These are phyloP conservation scores for Pseudopyrenochaeta lycopersici DNA, from an alignment of 2,329 filamentous ascomycete genomes.

Conservation along the genomic window DNA sequence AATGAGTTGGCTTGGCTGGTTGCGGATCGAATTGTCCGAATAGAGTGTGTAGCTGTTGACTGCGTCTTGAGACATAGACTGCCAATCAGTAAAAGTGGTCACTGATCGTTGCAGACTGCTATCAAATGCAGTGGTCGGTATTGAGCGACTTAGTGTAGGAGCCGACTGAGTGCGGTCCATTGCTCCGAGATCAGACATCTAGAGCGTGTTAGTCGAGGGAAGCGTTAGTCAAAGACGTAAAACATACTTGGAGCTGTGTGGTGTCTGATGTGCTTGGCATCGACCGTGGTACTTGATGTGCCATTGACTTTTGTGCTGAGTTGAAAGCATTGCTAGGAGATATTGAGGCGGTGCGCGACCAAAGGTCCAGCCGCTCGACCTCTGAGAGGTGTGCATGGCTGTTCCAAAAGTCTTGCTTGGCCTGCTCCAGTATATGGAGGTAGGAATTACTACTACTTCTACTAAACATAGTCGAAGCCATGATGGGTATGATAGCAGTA, in stretches of 20 bases:
- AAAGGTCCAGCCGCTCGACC: conserved; percentile 45
- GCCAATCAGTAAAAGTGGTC: conserved; percentile 35
- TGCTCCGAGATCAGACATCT: conserved; percentile 32
- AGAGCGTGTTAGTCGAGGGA: conserved; percentile 39
- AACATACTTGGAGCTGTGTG: conserved; percentile 44
- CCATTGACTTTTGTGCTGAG: conserved; percentile 27
- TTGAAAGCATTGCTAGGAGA: conserved; percentile 26
- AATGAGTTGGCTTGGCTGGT: conserved; percentile 32
- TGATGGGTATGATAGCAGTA: conserved; percentile 21
- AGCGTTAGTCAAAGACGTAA: conserved; percentile 35
- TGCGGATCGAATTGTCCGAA: conserved; percentile 32
- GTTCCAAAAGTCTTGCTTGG: conserved; percentile 48
- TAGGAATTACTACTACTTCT: conserved; percentile 28
- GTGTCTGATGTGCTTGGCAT: conserved; percentile 38
- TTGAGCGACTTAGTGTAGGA: conserved; percentile 42
- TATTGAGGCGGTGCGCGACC: conserved; percentile 39
- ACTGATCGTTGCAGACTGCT: conserved; percentile 30
- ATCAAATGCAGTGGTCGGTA: conserved; percentile 31
- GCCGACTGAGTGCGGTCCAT: conserved; percentile 49
- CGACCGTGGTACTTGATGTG: conserved; percentile 44
- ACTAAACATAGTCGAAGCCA: conserved; percentile 35
- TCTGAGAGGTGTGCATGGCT: conserved; percentile 44
- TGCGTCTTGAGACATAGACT: conserved; percentile 27
- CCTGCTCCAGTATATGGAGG: conserved; percentile 44
- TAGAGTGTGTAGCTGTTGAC: conserved; percentile 44